Evolutionary conservation across 768 basidiomycete genomes (phyloP), one percentile per base, ranked within the genome.

Genomic region (Melanogaster broomeanus): DNA sequence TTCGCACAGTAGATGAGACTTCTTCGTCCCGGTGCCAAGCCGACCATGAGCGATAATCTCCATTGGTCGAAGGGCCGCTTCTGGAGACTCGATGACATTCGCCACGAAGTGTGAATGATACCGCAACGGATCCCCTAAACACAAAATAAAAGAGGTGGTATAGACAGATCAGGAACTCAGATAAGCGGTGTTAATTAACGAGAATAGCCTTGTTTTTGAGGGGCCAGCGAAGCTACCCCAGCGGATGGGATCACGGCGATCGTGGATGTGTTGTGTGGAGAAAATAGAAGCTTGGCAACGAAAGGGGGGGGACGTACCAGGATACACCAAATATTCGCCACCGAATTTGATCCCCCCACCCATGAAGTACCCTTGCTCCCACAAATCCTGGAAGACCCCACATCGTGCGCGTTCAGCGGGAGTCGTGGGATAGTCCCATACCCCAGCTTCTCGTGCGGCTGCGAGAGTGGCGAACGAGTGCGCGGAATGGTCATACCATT

Each of bases 91-190:
- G 27, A 92, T 68, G 12, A 97, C 89, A 6, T 89, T 85, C 19
- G 89, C 89, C 19, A 87, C 85, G 65, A 98, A 98, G 68, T 99
- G 97, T 3, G 96, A 97, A 64, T 99, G 97, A 67, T 96, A 99
- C 22, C 97, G 82, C 45, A 98, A 72, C 9, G 95, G 93, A 66
- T 99, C 94, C 49, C 93, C 93, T 96, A 54, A 33, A 24, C 31
- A 37, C 41, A 46, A 41, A 25, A 41, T 45, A 18, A 57, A 35
- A 30, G 39, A 44, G 16, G 47, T 10, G 28, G 13, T 37, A 42
- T 16, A 15, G 18, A 49, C 28, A 43, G 8, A 43, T 59, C 35
- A 58, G 45, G 35, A 51, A 40, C 28, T 50, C 43, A 55, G 6
- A 49, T 47, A 48, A 45, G 10, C n/a, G n/a, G n/a, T n/a, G n/a